Evolutionary conservation across 768 basidiomycete genomes (phyloP).

Genomic region (Peribolospora kevripleyi): DNA sequence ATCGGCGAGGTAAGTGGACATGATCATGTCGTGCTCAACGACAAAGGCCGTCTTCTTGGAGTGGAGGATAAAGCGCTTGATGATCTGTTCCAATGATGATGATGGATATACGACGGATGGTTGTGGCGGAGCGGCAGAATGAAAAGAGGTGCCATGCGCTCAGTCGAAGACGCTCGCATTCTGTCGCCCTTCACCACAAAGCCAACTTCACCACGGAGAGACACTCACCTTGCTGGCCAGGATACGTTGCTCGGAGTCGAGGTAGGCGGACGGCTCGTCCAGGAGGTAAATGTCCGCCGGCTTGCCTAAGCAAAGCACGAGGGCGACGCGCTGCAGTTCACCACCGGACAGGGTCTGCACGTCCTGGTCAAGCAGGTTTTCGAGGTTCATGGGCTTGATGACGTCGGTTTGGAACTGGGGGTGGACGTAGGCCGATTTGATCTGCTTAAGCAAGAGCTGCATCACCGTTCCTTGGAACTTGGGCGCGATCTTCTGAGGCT

Average conservation of each 20-base stretch:
- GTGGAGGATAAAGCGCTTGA: constrained; percentile 56
- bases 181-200: neutral
- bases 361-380: constrained; percentile 87
- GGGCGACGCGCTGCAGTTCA: constrained; percentile 91
- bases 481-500: constrained; percentile 95
- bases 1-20: constrained; percentile 97
- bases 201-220: no score
- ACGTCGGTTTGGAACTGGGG: constrained; percentile 99
- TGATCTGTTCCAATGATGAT: neutral
- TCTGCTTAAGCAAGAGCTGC: constrained; percentile 77
- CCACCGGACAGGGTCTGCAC: constrained; percentile 96
- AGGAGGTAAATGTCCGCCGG: constrained; percentile 61
- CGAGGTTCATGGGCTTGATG: constrained; percentile 87
- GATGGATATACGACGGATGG: neutral
- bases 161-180: neutral
- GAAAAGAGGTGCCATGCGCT: no score
- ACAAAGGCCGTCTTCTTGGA: constrained; percentile 95
- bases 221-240: constrained; percentile 60
- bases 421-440: constrained; percentile 91
- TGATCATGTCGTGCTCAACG: constrained; percentile 99
- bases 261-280: constrained; percentile 75
- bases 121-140: no score
- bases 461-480: constrained; percentile 94
- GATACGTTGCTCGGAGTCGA: constrained; percentile 99
- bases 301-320: constrained; percentile 67